Base-by-base conservation (phyloP, 768 basidiomycete species). In the Sporobolomyces pararoseus region DNA sequence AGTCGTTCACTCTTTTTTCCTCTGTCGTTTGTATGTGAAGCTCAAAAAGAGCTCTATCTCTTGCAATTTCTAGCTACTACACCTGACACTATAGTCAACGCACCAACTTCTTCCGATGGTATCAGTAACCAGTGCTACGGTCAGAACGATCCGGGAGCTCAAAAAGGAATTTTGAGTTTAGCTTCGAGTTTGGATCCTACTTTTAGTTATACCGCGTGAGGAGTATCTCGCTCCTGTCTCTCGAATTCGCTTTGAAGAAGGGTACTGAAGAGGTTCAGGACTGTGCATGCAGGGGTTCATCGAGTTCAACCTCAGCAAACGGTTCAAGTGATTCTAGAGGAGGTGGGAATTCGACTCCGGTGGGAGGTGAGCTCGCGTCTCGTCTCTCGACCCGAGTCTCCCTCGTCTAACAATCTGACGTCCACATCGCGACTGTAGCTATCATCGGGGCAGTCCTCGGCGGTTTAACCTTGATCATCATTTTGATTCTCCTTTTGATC, bases 361-460 rank as follows among this genome's bases (percentile, higher is more conserved):
- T 61, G 7, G 59, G 59, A 21, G 59, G 59, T 61, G 5, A 29
- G 59, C 27, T 32, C 3, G 23, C 4, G 13, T n/a, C 53, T 55
- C 32, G n/a, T 55, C 25, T 55, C 54, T 35, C n/a, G 9, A 4
- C 55, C 19, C 55, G 19, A 21, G 17, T 42, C 4, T 25, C 55
- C 27, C 27, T 60, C 27, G 34, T 55, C 29, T 35, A 7, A 14
- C 12, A 4, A 23, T 6, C 39, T 39, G 35, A 42, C 35, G 13
- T 23, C 21, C 10, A 17, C 9, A 9, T 9, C 7, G 34, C 57
- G 57, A 29, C 27, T 19, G 29, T 9, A 61, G 59, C 59, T 21
- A 61, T 61, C 21, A 34, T 61, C 21, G 59, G 59, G 23, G 59
- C 46, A 47, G 59, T 61, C 19, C 5, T 61, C 29, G 59, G 59